Conservation (phyloP, 1,139 yeast species). For the Candida neerlandica region DNA sequence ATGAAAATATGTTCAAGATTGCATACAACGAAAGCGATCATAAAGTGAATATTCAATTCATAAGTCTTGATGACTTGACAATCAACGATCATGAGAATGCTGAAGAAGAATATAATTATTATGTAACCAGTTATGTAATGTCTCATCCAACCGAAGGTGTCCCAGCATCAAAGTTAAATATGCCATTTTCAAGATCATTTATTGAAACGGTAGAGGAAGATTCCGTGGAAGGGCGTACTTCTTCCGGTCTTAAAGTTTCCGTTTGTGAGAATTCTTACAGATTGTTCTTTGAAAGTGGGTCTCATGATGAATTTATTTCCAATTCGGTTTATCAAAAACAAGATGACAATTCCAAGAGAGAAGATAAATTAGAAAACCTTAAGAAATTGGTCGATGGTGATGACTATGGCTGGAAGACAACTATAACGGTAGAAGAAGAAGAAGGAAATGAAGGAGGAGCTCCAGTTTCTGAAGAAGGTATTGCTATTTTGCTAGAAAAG, state of each 20-base stretch:
- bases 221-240: constrained; percentile 65
- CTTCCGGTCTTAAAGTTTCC: constrained; percentile 77
- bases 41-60: constrained; percentile 74
- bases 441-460: constrained; percentile 21
- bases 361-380: constrained; percentile 31
- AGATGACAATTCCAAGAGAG: constrained; percentile 26
- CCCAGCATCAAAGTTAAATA: constrained; percentile 70
- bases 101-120: constrained; percentile 89
- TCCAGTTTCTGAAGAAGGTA: constrained; percentile 22
- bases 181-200: constrained; percentile 72
- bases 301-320: constrained; percentile 79
- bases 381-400: constrained; percentile 34
- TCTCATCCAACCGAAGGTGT: constrained; percentile 98
- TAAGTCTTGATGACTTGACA: constrained; percentile 86
- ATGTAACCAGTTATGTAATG: constrained; percentile 88
- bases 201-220: constrained; percentile 60
- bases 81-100: constrained; percentile 73
- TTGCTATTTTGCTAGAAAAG: constrained; percentile 30
- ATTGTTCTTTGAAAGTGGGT: constrained; percentile 77
- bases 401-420: constrained; percentile 42
- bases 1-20: constrained; percentile 91
- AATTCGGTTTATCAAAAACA: constrained; percentile 46
- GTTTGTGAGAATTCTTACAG: constrained; percentile 80
- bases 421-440: constrained; percentile 28
- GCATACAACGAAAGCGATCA: constrained; percentile 59